Evolutionary conservation across 371 early-diverging fungal genomes (phyloP), one percentile per base, ranked within the genome.

Genomic region (Phascolomyces articulosus): DNA sequence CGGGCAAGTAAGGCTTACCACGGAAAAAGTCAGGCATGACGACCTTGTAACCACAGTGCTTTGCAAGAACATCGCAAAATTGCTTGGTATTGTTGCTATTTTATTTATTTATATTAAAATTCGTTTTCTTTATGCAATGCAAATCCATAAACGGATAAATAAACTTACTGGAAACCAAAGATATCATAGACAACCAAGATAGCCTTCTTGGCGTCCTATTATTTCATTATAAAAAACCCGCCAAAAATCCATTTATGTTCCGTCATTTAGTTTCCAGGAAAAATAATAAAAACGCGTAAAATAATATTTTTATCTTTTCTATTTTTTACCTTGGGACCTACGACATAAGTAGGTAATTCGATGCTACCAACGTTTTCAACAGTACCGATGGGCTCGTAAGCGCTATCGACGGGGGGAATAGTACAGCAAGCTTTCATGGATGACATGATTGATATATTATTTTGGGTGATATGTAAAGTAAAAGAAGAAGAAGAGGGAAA

Each of bases 21-120:
- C 75, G 83, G 64, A 89, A 82, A 57, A 90, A 80, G 63, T 90
- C 90, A 29, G 92, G 91, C 70, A 90, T 76, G 20, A 85, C 79
- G 2, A 91, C 90, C 44, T 74, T 82, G 79, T 81, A 89, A 11
- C 86, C 86, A 56, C 73, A 68, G 21, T 77, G 59, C 10, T 79
- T 73, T 51, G 84, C 84, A 29, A 92, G 82, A 28, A 86, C 75
- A 70, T 92, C 92, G 64, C 82, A 78, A 58, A 88, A 86, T 67
- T 90, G 91, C 55, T 79, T 70, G 23, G 87, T 80, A 56, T 89
- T 87, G 40, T 74, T 69, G 38, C 71, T 71, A n/a, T 44, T n/a
- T 34, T 38, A 18, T 20, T 29, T 10, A 34, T 4, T 40, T 54
- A n/a, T 23, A 15, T n/a, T 26, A 18, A 28, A 24, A 0, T 49